Evolutionary conservation across 2,329 filamentous ascomycete genomes (phyloP).

Genomic region (Talaromyces islandicus): DNA sequence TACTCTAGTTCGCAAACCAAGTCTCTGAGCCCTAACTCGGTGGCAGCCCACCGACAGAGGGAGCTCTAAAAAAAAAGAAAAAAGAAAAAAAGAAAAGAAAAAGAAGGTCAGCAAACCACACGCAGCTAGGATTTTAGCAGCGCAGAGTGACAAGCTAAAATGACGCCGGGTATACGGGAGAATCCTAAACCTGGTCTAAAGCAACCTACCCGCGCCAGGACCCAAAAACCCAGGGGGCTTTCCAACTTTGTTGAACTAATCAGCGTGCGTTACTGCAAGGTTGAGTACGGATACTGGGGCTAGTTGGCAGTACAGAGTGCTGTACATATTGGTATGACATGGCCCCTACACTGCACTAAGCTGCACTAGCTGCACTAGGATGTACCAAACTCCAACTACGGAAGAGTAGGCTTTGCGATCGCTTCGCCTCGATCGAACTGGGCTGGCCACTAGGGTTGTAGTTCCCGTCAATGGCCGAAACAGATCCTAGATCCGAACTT

Average conservation of each 20-base stretch:
- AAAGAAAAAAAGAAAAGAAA: background rate
- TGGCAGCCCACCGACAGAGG: background rate
- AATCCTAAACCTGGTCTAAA: background rate
- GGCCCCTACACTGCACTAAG: no score
- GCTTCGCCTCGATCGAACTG: background rate
- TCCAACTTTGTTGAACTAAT: background rate
- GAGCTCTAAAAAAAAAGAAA: no score
- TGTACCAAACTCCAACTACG: no score
- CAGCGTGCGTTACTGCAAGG: no score
- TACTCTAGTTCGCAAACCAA: background rate
- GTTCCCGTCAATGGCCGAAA: background rate
- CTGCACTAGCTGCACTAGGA: no score
- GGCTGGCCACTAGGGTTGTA: background rate
- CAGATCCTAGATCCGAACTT: background rate
- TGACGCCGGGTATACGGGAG: no score
- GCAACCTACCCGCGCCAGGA: background rate
- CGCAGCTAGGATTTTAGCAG: background rate
- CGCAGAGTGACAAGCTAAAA: background rate
- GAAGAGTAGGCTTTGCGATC: background rate
- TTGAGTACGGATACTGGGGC: no score
- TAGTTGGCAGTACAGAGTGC: no score
- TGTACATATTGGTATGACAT: no score
- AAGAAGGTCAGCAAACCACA: background rate
- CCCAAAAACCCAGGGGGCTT: background rate
- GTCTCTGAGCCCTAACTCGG: background rate